These are phyloP conservation scores for Jackrogersella multiformis DNA, from an alignment of 495 filamentous ascomycete genomes.

Conservation along the genomic window DNA sequence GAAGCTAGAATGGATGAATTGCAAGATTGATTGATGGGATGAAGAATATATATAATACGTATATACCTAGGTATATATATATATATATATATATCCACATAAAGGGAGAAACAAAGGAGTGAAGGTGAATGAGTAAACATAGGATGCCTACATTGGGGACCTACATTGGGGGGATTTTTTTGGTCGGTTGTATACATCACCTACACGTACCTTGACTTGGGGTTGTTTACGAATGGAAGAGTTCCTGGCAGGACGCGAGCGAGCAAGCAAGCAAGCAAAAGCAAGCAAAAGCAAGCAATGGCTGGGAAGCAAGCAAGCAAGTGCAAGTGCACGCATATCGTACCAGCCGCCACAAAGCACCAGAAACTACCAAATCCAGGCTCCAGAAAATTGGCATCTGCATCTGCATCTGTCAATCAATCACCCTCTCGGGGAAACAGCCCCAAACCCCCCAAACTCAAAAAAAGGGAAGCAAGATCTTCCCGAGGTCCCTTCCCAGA, in stretches of 20 bases:
- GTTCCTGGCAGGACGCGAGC: slow-evolving; percentile 44
- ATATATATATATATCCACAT: too few species aligned
- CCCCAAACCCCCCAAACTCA: slow-evolving; percentile 9
- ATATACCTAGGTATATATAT: too few species aligned
- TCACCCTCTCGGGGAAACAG: background rate
- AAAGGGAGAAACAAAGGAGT: background rate
- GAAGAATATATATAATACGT: background rate
- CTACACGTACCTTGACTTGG: slow-evolving; percentile 23
- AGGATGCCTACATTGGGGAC: slow-evolving; percentile 2
- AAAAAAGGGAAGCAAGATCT: slow-evolving; percentile 19
- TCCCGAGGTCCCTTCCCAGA: background rate
- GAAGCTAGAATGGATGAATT: background rate
- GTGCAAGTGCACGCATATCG: slow-evolving; percentile 1
- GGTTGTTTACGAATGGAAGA: slow-evolving; percentile 37
- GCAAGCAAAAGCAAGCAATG: too few species aligned
- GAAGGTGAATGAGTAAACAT: background rate
- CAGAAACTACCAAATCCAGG: background rate
- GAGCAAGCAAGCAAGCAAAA: slow-evolving; percentile 5
- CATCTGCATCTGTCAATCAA: background rate
- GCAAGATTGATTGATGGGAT: background rate
- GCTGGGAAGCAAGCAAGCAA: slow-evolving; percentile 13
- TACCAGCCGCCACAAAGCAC: background rate
- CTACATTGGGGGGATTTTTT: slow-evolving; percentile 20
- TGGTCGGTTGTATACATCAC: slow-evolving; percentile 33
- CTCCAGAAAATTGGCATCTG: slow-evolving; percentile 20